Evolutionary conservation across 768 basidiomycete species (phyloP).

Genomic region (Trametes meyenii): DNA sequence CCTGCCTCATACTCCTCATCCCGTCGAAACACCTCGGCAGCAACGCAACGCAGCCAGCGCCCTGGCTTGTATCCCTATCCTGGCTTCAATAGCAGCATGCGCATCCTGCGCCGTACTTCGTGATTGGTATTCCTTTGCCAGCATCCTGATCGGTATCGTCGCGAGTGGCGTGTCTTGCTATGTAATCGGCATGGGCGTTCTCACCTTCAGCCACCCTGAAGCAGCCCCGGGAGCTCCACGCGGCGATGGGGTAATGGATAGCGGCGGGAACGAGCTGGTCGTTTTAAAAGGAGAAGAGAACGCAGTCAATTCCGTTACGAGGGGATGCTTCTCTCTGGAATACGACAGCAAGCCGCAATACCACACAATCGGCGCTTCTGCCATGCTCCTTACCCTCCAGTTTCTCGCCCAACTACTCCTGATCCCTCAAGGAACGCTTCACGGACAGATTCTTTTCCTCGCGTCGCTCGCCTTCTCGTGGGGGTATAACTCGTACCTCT

Average conservation of each 20-base stretch:
- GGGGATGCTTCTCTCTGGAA: slow-evolving; percentile 11
- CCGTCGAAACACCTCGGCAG: background rate
- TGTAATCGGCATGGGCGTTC: slow-evolving; percentile 3
- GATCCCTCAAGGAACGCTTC: slow-evolving; percentile 9
- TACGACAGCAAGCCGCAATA: slow-evolving; percentile 11
- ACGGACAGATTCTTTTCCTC: slow-evolving; percentile 15
- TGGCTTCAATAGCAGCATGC: background rate
- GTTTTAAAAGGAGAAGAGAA: slow-evolving; percentile 9
- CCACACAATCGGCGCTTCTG: slow-evolving; percentile 5
- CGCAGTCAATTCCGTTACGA: slow-evolving; percentile 14
- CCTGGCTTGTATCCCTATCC: background rate
- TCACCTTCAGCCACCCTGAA: slow-evolving; percentile 1
- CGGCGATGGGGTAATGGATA: background rate
- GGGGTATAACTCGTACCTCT: slow-evolving; percentile 12
- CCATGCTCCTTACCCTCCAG: slow-evolving; percentile 13
- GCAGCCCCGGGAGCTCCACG: background rate
- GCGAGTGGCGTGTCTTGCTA: slow-evolving; percentile 6
- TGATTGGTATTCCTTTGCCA: slow-evolving; percentile 9
- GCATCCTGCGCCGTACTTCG: background rate
- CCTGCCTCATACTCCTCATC: background rate
- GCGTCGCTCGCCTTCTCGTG: slow-evolving; percentile 7
- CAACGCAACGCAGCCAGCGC: background rate
- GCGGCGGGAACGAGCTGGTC: background rate
- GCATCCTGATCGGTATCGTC: slow-evolving; percentile 6
- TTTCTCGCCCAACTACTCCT: slow-evolving; percentile 18